Evolutionary conservation across 768 basidiomycete species (phyloP).

Genomic region (Rhizopogon rudus): DNA sequence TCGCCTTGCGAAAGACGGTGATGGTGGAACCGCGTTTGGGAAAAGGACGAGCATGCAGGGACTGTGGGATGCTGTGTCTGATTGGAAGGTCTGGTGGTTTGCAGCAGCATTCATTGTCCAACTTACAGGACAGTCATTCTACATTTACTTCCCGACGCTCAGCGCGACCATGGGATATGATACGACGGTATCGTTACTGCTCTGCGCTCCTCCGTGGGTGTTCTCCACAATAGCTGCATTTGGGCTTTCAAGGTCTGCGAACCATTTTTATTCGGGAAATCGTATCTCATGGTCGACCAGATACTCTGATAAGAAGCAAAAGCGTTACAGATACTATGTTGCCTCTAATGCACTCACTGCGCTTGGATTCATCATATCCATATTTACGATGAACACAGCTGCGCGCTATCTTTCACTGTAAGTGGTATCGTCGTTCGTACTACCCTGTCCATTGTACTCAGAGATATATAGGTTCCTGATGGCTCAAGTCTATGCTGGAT

Average conservation of each 20-base stretch:
- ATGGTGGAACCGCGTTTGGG: constrained; percentile 9
- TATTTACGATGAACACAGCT: constrained; percentile 53
- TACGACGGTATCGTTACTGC: constrained; percentile 34
- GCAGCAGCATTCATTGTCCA: constrained; percentile 14
- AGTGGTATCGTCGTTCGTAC: constrained; percentile 9
- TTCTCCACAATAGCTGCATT: constrained; percentile 29
- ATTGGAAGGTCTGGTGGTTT: constrained; percentile 39
- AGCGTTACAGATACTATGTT: constrained; percentile 65
- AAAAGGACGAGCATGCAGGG: constrained; percentile 21
- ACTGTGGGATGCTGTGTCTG: constrained; percentile 31
- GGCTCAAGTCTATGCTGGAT: constrained; percentile 65
- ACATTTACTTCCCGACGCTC: constrained; percentile 22
- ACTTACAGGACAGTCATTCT: constrained; percentile 16
- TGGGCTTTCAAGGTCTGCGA: constrained; percentile 1
- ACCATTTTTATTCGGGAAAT: not conserved
- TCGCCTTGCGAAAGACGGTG: constrained; percentile 26
- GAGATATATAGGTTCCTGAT: constrained; percentile 52
- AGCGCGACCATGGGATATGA: constrained; percentile 30
- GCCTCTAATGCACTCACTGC: constrained; percentile 48
- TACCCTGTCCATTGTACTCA: not conserved
- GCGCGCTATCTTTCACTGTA: constrained; percentile 63
- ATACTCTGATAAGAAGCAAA: constrained; percentile 63
- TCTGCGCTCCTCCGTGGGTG: constrained; percentile 36
- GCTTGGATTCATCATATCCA: constrained; percentile 60
- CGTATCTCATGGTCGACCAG: constrained; percentile 20